Base-by-base conservation (phyloP, 176 grass and related monocot genomes). In the Zea luxurians region DNA sequence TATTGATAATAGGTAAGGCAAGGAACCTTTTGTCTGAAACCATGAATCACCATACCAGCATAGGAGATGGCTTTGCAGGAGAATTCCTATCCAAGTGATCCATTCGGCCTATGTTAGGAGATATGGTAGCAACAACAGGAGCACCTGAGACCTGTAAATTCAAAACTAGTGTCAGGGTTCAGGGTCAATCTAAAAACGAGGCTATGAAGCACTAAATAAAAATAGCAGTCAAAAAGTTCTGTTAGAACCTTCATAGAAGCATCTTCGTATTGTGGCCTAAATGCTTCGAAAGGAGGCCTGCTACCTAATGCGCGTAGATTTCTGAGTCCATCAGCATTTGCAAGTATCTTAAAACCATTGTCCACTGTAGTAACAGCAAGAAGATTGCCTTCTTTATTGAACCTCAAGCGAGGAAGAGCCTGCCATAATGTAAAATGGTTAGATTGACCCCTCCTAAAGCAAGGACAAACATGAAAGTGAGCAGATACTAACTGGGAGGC, bases 351-450 rank as follows among this genome's bases (percentile, higher is more conserved):
- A 83, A 98, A 75, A 73, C 95, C 87, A 47, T 88, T 91, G 67
- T 98, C 95, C n/a, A 83, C 69, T 37, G 95, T 98, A 59, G 89
- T 94, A 74, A 92, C 91, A 82, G 91, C 95, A 68, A 98, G 95
- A 68, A 98, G 89, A 92, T 92, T 98, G 75, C 95, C 95, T 83
- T 94, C 87, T 84, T 92, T 98, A 78, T 98, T 98, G 92, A 98
- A 98, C 80, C 89, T 98, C 78, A 98, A 52, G 21, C 91, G 82
- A 68, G 95, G 95, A 82, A 84, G 69, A 81, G 70, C 54, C 95
- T 94, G 75, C 44, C 48, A 74, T 41, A 91, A 85, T 78, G 37
- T 79, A 86, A 27, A 73, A 45, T 79, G 17, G 15, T 71, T 70
- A 84, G 62, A 86, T 80, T 83, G 47, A 13, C 67, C 37, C n/a